Percentiles rank a stretch among this genome's conserved stretches.
phyloP scores from a whole-genome alignment of 2,329 filamentous ascomycete genomes.

The Mycocentrospora acerina region DNA sequence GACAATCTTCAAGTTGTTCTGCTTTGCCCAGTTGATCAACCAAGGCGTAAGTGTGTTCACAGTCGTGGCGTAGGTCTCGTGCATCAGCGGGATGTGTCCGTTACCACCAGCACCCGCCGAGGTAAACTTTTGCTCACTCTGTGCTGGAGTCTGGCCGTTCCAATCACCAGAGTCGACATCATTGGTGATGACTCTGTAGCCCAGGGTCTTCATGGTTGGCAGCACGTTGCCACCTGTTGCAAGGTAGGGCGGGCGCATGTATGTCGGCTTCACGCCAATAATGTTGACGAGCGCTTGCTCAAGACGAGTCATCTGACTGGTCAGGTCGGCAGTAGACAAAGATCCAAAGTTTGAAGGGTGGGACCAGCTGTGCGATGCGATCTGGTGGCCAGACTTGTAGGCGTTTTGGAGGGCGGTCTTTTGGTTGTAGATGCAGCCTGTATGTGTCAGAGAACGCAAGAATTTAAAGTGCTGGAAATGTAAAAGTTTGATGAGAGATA shows the following conservation, averaged over 20 bases:
- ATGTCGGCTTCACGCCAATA: constrained; percentile 40
- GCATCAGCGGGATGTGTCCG: constrained; percentile 39
- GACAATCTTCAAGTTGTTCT: constrained; percentile 38
- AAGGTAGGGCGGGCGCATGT: constrained; percentile 42
- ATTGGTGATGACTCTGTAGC: constrained; percentile 39
- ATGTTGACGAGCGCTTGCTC: constrained; percentile 40
- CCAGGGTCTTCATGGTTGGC: constrained; percentile 34
- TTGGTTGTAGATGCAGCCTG: constrained; percentile 41
- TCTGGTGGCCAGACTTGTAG: constrained; percentile 38
- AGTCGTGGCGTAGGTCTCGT: constrained; percentile 38
- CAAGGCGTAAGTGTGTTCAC: constrained; percentile 39
- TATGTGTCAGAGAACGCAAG: not conserved
- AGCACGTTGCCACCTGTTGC: constrained; percentile 36
- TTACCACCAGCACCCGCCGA: constrained; percentile 36
- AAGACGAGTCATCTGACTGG: constrained; percentile 33
- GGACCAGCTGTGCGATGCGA: constrained; percentile 40
- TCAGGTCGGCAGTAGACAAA: constrained; percentile 30
- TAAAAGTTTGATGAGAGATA: too few relatives aligned
- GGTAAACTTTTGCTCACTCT: constrained; percentile 37
- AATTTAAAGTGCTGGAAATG: not conserved
- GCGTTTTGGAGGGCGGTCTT: constrained; percentile 32
- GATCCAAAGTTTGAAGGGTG: constrained; percentile 38
- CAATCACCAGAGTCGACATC: constrained; percentile 39
- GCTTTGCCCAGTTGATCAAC: constrained; percentile 42
- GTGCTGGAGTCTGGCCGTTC: constrained; percentile 34